Evolutionary conservation across 2,329 filamentous ascomycete genomes (phyloP).

Genomic region (Tolypocladium guangdongense): DNA sequence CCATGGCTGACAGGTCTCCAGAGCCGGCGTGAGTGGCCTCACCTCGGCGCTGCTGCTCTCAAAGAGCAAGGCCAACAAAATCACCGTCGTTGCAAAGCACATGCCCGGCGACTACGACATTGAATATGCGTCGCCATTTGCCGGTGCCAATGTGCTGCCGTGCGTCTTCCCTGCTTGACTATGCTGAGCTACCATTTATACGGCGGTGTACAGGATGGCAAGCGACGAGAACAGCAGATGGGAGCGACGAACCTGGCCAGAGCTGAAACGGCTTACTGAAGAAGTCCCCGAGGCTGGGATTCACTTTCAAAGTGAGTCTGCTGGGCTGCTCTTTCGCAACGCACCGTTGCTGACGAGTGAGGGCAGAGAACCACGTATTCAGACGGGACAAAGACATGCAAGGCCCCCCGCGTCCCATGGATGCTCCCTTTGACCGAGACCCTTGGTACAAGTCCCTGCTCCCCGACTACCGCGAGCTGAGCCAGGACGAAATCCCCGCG

Average conservation of each 20-base stretch:
- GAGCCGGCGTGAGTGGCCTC: constrained; percentile 40
- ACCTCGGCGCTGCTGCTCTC: constrained; percentile 39
- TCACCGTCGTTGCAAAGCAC: constrained; percentile 73
- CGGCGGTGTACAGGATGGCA: constrained; percentile 28
- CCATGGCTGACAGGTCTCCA: constrained; percentile 5
- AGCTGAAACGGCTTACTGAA: constrained; percentile 46
- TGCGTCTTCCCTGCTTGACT: constrained; percentile 27
- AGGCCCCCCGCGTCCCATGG: constrained; percentile 30
- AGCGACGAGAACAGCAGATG: constrained; percentile 33
- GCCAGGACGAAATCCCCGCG: constrained; percentile 44
- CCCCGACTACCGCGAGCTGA: constrained; percentile 57
- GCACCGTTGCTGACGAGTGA: not conserved
- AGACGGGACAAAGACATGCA: constrained; percentile 52
- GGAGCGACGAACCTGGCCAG: constrained; percentile 56
- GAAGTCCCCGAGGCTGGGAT: constrained; percentile 68
- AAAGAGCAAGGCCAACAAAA: constrained; percentile 28
- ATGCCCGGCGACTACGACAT: constrained; percentile 92
- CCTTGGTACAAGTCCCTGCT: constrained; percentile 67
- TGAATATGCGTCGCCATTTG: constrained; percentile 85
- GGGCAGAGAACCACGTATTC: constrained; percentile 35
- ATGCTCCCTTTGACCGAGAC: constrained; percentile 51
- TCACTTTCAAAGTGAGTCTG: constrained; percentile 55
- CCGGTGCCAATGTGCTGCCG: constrained; percentile 72
- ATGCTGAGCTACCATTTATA: not conserved
- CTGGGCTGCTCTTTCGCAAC: no score